phyloP scores from a whole-genome alignment of 371 early-diverging fungal species.

The Zychaea mexicana region DNA sequence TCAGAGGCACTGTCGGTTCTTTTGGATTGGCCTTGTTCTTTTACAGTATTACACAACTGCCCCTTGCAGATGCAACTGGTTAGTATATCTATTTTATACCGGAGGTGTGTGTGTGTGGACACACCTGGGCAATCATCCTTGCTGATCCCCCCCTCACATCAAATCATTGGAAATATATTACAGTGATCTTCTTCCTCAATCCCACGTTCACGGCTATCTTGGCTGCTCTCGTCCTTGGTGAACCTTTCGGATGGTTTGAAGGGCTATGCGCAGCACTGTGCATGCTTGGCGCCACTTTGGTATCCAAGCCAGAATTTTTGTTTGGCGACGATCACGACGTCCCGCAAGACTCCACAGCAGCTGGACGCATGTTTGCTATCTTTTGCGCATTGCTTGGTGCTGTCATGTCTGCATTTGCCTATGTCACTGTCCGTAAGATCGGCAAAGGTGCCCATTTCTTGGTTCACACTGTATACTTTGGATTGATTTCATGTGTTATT shows the following conservation, averaged over 20 bases:
- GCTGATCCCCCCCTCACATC: too few species aligned
- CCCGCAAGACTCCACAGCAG: constrained; percentile 13
- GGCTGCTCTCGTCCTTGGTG: constrained; percentile 60
- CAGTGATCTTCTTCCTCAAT: constrained; percentile 72
- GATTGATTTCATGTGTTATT: constrained; percentile 51
- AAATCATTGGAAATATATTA: too few species aligned
- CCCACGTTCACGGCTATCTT: constrained; percentile 77
- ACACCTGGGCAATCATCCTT: too few species aligned
- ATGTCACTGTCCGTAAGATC: constrained; percentile 72
- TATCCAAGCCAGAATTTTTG: constrained; percentile 66
- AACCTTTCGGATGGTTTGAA: constrained; percentile 64
- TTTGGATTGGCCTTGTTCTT: constrained; percentile 71
- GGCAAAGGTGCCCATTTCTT: constrained; percentile 68
- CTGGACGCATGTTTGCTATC: constrained; percentile 39
- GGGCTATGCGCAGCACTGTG: constrained; percentile 54
- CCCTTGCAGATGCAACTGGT: constrained; percentile 80
- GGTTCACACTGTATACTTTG: constrained; percentile 80
- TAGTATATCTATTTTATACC: neutral
- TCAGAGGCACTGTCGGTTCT: constrained; percentile 68
- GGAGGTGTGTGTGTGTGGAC: too few species aligned
- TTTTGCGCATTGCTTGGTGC: constrained; percentile 62
- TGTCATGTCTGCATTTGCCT: constrained; percentile 65
- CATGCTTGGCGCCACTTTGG: constrained; percentile 66
- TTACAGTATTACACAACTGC: constrained; percentile 67
- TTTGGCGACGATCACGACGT: constrained; percentile 35